phyloP scores from a whole-genome alignment of 176 grass and related monocot genomes.

The Pontederia crassipes region DNA sequence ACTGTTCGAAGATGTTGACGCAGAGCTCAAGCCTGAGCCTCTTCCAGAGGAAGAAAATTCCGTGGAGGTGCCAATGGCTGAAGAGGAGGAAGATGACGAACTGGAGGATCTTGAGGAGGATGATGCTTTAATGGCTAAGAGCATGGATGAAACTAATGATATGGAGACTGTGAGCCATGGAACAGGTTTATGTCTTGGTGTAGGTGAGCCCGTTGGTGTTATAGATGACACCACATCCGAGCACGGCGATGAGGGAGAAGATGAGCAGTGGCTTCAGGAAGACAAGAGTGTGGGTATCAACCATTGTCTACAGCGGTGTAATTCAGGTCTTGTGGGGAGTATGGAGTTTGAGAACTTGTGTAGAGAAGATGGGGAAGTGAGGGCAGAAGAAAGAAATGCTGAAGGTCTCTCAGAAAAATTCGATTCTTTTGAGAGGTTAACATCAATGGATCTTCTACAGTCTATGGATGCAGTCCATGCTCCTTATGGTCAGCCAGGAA shows the following conservation, averaged over 20 bases:
- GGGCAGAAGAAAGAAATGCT: conserved; percentile 32
- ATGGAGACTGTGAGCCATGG: conserved; percentile 27
- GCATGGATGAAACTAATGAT: conserved; percentile 21
- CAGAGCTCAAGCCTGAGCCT: conserved; percentile 24
- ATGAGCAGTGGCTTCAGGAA: conserved; percentile 42
- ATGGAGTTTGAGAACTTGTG: conserved; percentile 88
- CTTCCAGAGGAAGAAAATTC: conserved; percentile 20
- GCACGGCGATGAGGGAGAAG: conserved; percentile 27
- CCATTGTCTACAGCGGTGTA: conserved; percentile 40
- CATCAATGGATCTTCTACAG: conserved; percentile 74
- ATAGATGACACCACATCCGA: conserved; percentile 30
- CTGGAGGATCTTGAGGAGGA: conserved; percentile 24
- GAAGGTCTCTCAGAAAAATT: conserved; percentile 43
- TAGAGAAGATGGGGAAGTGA: conserved; percentile 49
- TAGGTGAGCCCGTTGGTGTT: conserved; percentile 27
- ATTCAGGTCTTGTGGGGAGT: conserved; percentile 28
- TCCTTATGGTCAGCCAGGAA: conserved; percentile 34
- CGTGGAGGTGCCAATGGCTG: conserved; percentile 9
- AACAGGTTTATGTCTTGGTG: conserved; percentile 34
- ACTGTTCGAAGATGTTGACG: conserved; percentile 28
- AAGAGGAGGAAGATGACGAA: conserved; percentile 32
- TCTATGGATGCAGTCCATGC: conserved; percentile 40
- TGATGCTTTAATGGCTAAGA: conserved; percentile 16
- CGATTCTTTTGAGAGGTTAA: conserved; percentile 15
- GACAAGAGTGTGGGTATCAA: conserved; percentile 29